Percentiles rank a stretch among this genome's conserved stretches.
Conservation (phyloP, 31 red algal genomes). For the Asparagopsis taxiformis region DNA sequence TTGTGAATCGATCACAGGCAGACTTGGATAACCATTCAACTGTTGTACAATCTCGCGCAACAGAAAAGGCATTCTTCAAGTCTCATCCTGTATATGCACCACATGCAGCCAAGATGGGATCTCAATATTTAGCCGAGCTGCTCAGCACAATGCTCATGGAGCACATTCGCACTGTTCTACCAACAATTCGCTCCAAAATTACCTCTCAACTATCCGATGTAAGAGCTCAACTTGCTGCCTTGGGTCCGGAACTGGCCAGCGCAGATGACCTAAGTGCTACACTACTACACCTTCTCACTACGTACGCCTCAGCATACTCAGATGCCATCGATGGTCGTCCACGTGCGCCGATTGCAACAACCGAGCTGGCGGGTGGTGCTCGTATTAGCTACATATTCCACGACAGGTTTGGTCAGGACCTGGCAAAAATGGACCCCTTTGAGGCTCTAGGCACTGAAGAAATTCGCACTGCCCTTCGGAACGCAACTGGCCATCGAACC, state of each 20-base stretch:
- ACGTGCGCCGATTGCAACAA: conserved; percentile 60
- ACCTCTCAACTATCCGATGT: conserved; percentile 71
- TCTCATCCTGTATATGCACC: conserved; percentile 92
- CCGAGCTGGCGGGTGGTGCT: conserved; percentile 85
- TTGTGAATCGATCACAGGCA: conserved; percentile 89
- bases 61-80: conserved; percentile 82
- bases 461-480: conserved; percentile 93
- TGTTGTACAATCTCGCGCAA: conserved; percentile 64
- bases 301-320: conserved; percentile 76
- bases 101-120: conserved; percentile 78
- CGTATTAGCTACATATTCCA: conserved; percentile 95
- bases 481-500: conserved; percentile 92
- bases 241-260: conserved; percentile 62
- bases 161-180: conserved; percentile 91
- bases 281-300: conserved; percentile 85
- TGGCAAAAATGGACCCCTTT: conserved; percentile 81
- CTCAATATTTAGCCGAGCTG: conserved; percentile 72
- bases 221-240: conserved; percentile 44
- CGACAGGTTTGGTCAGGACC: conserved; percentile 77
- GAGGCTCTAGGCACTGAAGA: conserved; percentile 84
- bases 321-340: conserved; percentile 86
- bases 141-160: conserved; percentile 91
- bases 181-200: conserved; percentile 74
- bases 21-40: conserved; percentile 60
- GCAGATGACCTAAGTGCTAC: conserved; percentile 69